Base-by-base conservation (phyloP, 768 basidiomycete genomes). In the Collybia mongolica region DNA sequence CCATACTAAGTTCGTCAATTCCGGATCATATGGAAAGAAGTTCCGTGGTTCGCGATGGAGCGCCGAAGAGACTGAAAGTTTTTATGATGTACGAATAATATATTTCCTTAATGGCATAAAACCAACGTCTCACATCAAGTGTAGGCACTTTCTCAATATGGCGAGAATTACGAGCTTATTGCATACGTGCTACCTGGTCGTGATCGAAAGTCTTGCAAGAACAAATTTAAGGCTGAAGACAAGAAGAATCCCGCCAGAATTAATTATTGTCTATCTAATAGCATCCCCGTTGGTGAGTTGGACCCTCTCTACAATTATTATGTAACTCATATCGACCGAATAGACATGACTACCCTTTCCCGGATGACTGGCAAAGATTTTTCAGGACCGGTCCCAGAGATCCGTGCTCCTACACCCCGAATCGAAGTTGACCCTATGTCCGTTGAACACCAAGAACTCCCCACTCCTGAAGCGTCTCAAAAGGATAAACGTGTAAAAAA, bases 111-210 rank as follows among this genome's bases (percentile, higher is more conserved):
- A 18, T 39, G 11, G 44, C 7, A 23, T 29, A 14, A 48, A 38
- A n/a, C 18, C 36, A 7, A 14, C 8, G 29, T 52, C 43, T 28
- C 15, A 43, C 44, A 26, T 49, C 37, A 9, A 20, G 46, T 46
- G n/a, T 59, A 95, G 93, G 91, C 90, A n/a, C 71, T 95, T 24
- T 77, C 84, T 3, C 92, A 93, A 62, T 93, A 92, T 57, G 92
- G 92, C 26, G 90, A 93, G 65, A 93, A 95, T 59, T 96, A 95
- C 60, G 93, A 95, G 64, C 78, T 95, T 37, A 93, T 96, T 53
- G 89, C 93, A 2, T 85, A 84, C 57, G 77, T 93, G 11, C 76
- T 96, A 17, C 90, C 91, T 35, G 86, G 87, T 15, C 85, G 93
- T 14, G 89, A 92, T 60, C 79, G 93, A 17, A 91, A 88, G 61